Percentiles rank a stretch among this genome's conserved stretches.
These are phyloP conservation scores for Lentinula sp. DNA, from an alignment of 768 basidiomycete genomes.

Conservation along the genomic window DNA sequence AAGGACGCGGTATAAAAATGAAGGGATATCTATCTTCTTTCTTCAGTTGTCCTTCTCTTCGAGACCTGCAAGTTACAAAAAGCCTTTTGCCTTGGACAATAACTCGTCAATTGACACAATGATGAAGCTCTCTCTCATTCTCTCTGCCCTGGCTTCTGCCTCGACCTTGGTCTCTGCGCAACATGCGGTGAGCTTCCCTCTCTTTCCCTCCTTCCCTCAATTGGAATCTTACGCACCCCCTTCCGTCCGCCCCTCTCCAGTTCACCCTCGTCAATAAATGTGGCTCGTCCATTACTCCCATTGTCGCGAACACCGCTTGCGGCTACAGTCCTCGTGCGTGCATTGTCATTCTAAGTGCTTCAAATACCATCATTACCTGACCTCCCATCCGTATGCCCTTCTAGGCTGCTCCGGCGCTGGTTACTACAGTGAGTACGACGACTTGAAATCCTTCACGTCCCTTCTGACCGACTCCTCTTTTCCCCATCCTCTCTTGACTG, in stretches of 20 bases:
- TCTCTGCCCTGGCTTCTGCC: slow-evolving; percentile 1
- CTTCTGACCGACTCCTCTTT: slow-evolving; percentile 12
- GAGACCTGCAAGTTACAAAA: background rate
- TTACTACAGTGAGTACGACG: background rate
- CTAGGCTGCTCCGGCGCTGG: slow-evolving; percentile 12
- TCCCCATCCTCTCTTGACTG: slow-evolving; percentile 15
- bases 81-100: background rate
- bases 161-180: background rate
- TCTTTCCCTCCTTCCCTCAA: background rate
- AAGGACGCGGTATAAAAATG: background rate
- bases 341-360: background rate
- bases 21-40: background rate
- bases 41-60: background rate
- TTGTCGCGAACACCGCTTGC: slow-evolving; percentile 30
- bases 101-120: background rate
- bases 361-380: slow-evolving; percentile 20
- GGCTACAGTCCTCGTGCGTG: slow-evolving; percentile 30
- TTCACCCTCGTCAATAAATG: slow-evolving; percentile 31
- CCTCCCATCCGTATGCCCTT: slow-evolving; percentile 19
- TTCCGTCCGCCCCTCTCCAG: background rate
- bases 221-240: background rate
- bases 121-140: background rate
- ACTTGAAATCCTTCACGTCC: background rate
- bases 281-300: slow-evolving; percentile 21
- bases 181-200: background rate